A percentile compares a stretch with the other conserved stretches of the same genome.
Conservation (phyloP, 164 flowering plant species). For the Berberis thunbergii region DNA sequence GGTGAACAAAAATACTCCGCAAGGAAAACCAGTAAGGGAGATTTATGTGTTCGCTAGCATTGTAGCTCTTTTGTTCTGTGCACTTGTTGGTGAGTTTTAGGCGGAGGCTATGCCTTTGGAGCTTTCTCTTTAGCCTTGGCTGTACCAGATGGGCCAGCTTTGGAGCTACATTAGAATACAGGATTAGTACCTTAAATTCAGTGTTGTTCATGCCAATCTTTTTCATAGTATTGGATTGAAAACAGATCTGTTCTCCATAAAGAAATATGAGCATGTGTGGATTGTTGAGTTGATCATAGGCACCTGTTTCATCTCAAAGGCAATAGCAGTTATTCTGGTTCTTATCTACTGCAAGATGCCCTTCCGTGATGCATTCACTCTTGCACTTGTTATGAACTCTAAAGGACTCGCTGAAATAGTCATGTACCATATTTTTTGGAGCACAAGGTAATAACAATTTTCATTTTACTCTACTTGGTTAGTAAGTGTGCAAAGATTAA, state of each 20-base stretch:
- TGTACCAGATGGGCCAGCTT: not conserved
- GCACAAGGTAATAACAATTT: not conserved
- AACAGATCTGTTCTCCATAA: not conserved
- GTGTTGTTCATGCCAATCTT: not conserved
- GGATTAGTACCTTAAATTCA: not conserved
- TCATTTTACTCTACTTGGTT: not conserved
- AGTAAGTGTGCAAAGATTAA: not conserved
- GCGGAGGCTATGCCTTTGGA: not conserved
- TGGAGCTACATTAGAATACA: not conserved
- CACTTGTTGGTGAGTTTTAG: not conserved
- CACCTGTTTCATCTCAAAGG: not conserved
- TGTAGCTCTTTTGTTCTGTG: not conserved
- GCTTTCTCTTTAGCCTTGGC: not conserved
- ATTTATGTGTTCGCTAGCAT: not conserved
- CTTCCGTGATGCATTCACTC: not conserved
- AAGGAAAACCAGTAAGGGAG: slow-evolving; percentile 41
- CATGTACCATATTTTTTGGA: not conserved
- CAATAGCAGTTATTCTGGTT: not conserved
- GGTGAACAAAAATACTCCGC: slow-evolving; percentile 38
- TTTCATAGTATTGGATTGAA: not conserved
- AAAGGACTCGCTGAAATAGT: not conserved
- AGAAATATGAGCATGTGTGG: not conserved
- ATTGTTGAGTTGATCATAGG: not conserved
- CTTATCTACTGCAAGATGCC: not conserved
- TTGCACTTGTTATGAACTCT: not conserved